These are phyloP conservation scores for Colletotrichum sp. DNA, from an alignment of 2,329 filamentous ascomycete genomes.

Conservation along the genomic window DNA sequence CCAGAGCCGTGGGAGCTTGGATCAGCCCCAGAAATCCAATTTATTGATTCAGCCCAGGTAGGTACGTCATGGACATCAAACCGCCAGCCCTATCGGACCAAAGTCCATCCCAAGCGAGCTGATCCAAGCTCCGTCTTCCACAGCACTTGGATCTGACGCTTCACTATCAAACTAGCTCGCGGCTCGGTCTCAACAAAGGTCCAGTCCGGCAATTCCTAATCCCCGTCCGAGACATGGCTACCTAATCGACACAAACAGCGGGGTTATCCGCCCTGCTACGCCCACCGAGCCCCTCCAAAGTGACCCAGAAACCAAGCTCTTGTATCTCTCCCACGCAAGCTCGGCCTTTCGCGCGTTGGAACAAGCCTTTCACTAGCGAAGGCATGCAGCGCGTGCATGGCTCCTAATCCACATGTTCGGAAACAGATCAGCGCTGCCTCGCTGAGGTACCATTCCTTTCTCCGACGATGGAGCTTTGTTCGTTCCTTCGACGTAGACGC, in stretches of 20 bases:
- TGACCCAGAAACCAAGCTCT: neutral
- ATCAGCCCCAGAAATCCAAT: neutral
- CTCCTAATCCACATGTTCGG: neutral
- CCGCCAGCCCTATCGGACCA: neutral
- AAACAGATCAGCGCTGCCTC: neutral
- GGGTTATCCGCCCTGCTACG: neutral
- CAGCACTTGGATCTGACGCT: neutral
- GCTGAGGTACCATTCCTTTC: neutral
- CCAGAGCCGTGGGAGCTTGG: neutral
- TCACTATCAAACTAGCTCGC: neutral
- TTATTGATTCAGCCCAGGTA: neutral
- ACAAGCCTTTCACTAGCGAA: neutral
- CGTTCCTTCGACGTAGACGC: neutral
- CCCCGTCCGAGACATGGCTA: neutral
- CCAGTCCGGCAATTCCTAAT: neutral
- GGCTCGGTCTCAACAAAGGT: neutral
- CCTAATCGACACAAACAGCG: neutral
- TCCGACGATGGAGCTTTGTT: neutral
- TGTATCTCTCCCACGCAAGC: neutral
- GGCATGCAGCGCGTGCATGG: neutral
- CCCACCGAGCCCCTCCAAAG: neutral
- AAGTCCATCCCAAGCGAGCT: neutral
- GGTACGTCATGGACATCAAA: neutral
- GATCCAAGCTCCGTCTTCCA: neutral
- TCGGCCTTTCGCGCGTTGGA: slow-evolving; percentile 9